Base-by-base conservation (phyloP, 148 eudicot species). In the Pouteria glomerata region DNA sequence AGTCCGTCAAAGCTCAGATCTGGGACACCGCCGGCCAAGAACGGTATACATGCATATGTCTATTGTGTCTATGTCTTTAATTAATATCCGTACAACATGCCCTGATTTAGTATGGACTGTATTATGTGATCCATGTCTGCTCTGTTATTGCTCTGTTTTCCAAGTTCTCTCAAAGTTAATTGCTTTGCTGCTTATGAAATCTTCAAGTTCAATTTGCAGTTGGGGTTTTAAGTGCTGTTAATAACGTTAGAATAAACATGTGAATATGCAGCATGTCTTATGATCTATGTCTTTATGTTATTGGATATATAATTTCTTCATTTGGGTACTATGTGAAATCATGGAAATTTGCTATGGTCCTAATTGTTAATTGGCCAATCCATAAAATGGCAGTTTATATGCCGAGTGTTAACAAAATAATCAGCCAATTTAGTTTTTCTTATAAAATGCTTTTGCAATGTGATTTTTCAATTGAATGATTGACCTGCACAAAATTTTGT, bases 1-100 rank as follows among this genome's bases (percentile, higher is more conserved):
- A 89, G 83, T 82, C 85, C 44, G 81, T 89, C 72, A 89, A 89
- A 62, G 94, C 94, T 61, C 94, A 89, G 94, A 89, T 89, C 94
- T n/a, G n/a, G n/a, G n/a, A n/a, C n/a, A n/a, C n/a, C n/a, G n/a
- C n/a, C n/a, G n/a, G n/a, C n/a, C n/a, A 89, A 81, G 95, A 89
- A 75, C 78, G 95, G 91, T 89, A 47, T 26, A 1, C 27, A 37
- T 69, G 29, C 23, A n/a, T 33, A 21, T 31, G 16, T 0, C n/a
- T n/a, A 34, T 15, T 34, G 11, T 1, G 15, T 65, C 14, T 45
- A 45, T 31, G 11, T 35, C 2, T 7, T 13, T 5, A 27, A 4
- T 57, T 0, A 3, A 3, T 10, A 30, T 37, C 6, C 37, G 21
- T 12, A 23, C 8, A 19, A 8, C 10, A 14, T 6, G 26, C 6